Percentiles rank a stretch among this genome's conserved stretches.
Evolutionary conservation across 2,329 filamentous ascomycete genomes (phyloP).

Genomic region (Neonectria ditissima): DNA sequence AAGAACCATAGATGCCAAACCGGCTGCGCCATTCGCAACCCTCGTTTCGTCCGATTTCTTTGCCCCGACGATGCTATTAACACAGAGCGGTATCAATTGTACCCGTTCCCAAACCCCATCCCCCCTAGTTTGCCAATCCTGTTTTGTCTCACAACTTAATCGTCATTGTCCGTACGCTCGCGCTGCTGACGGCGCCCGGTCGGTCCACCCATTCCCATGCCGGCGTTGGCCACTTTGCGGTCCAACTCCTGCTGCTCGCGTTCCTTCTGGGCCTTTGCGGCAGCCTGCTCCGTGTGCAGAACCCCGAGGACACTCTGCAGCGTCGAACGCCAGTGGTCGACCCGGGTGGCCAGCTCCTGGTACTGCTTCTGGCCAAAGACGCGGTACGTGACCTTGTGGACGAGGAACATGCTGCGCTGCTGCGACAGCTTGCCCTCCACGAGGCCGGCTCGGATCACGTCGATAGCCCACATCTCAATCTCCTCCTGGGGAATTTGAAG

Average conservation of each 20-base stretch:
- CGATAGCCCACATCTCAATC: conserved; percentile 98
- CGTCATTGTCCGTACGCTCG: conserved; percentile 68
- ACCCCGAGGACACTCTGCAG: conserved; percentile 82
- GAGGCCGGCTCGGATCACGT: conserved; percentile 94
- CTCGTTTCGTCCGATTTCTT: conserved; percentile 46
- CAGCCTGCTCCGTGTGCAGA: conserved; percentile 83
- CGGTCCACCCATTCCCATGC: conserved; percentile 49
- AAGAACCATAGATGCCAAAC: conserved; percentile 50
- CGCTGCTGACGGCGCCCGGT: conserved; percentile 54
- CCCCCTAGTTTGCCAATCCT: conserved; percentile 22
- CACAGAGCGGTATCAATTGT: conserved; percentile 47
- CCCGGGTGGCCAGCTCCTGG: conserved; percentile 88
- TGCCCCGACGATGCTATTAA: conserved; percentile 49
- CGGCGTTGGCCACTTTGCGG: conserved; percentile 68
- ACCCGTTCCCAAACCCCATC: conserved; percentile 37
- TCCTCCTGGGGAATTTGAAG: conserved; percentile 86
- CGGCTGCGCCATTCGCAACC: conserved; percentile 54
- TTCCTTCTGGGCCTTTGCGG: conserved; percentile 81
- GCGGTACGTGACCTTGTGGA: conserved; percentile 95
- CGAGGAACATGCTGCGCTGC: conserved; percentile 90
- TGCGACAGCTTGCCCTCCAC: conserved; percentile 98
- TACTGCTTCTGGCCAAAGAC: conserved; percentile 99
- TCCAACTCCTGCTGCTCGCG: conserved; percentile 79
- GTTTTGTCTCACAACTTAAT: conserved; percentile 53
- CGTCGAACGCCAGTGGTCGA: conserved; percentile 92